Evolutionary conservation across 768 basidiomycete genomes (phyloP), one percentile per base, ranked within the genome.

Genomic region (Mycena floridula): DNA sequence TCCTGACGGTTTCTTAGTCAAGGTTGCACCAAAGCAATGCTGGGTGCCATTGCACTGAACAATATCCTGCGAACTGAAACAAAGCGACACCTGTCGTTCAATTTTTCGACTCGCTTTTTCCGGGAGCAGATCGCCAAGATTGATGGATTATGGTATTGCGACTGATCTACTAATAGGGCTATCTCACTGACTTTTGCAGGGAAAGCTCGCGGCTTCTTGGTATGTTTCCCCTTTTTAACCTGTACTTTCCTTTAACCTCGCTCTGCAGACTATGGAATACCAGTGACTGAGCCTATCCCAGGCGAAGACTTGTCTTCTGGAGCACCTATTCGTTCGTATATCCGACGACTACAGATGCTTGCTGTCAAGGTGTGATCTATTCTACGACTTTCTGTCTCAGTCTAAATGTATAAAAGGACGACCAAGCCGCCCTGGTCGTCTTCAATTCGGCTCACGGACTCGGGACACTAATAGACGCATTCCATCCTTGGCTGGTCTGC

Each of bases 21-120:
- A 25, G 56, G 57, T 6, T 44, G 43, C 23, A 53, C 51, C 3
- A 54, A 55, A 45, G 56, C 53, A n/a, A 27, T 43, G 7, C 16
- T 55, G 0, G 56, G 56, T 18, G 56, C 47, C 12, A 25, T 55
- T 13, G 47, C 49, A 3, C 28, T 57, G 3, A 38, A 52, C 30
- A 41, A 28, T n/a, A 6, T 48, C 8, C 36, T 58, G 7, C 25
- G 26, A 15, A 28, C 43, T 5, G 16, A 13, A 9, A 7, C 20
- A 25, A 8, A 8, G n/a, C 5, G 18, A 5, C 40, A 8, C 9
- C 39, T 43, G 27, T 18, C 50, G 8, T 5, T 26, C 13, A 30
- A 24, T 23, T 50, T 50, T 32, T 43, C 48, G 3, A 30, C 35
- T 18, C 18, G 27, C 12, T 50, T 50, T 27, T 50, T 50, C 43